Base-by-base conservation (phyloP, 768 basidiomycete genomes). In the Macrolepiota albuminosa region DNA sequence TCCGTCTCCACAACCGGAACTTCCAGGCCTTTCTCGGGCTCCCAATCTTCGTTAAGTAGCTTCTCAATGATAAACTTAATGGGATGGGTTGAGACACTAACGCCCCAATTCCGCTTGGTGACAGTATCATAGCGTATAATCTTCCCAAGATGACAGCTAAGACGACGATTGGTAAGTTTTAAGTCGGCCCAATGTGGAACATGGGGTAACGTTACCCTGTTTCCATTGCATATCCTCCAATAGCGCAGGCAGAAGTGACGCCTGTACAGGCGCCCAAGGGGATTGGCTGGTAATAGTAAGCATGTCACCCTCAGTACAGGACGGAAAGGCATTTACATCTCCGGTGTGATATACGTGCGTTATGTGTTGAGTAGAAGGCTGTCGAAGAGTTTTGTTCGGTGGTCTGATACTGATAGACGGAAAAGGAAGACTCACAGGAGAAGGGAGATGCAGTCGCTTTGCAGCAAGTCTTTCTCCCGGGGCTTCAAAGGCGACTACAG, bases 271-370 rank as follows among this genome's bases (percentile, higher is more conserved):
- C 80, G 1, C 91, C 91, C 84, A 91, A 90, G 3, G 95, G 84
- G 39, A 98, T 91, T 0, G 95, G 95, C 78, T 81, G 46, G n/a
- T 43, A 62, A 33, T 33, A 54, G 31, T 6, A 13, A 31, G 11
- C n/a, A 42, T 16, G 54, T 61, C 48, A 60, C 9, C 2, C 9
- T 37, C 39, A 21, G 62, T 16, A 39, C 39, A 48, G 46, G 24
- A 47, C 9, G 16, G 29, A 56, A 48, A 21, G 36, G 16, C 4
- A 70, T 79, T 57, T 62, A 81, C 80, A 56, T 98, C 96, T 24
- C 89, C 95, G 1, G 90, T 98, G 69, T 98, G 89, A 67, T 91
- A 96, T 8, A 98, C 79, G 67, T 98, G 93, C 0, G 89, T 94
- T 45, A 96, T 78, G 63, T 91, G 89, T 3, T 86, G 83, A 0